Evolutionary conservation across 208 protist genomes (phyloP).

Genomic region (Crithidia fasciculata): DNA sequence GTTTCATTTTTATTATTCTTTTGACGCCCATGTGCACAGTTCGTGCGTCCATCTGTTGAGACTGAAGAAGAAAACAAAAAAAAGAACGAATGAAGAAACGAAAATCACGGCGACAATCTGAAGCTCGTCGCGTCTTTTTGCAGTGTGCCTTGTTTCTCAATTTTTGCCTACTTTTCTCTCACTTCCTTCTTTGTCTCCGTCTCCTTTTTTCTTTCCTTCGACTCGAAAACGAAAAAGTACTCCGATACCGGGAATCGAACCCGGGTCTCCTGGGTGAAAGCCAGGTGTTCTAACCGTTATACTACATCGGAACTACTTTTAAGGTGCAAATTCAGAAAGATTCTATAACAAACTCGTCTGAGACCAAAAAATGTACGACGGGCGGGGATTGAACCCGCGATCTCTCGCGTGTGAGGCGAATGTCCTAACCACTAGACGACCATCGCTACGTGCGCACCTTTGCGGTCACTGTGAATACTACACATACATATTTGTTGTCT

Average conservation of each 20-base stretch:
- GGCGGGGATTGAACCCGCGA: slow-evolving; percentile 94
- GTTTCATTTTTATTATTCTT: too few species aligned
- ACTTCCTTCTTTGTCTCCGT: too few species aligned
- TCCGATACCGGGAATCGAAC: slow-evolving; percentile 80
- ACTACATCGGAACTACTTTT: slow-evolving; percentile 52
- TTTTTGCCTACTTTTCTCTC: too few species aligned
- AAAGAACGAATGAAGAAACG: too few species aligned
- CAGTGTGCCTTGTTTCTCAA: too few species aligned
- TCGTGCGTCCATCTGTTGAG: too few species aligned
- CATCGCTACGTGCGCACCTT: slow-evolving; percentile 54
- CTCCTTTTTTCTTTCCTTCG: neutral
- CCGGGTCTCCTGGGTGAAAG: slow-evolving; percentile 79
- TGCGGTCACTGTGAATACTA: too few species aligned
- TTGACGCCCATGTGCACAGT: too few species aligned
- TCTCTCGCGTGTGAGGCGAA: slow-evolving; percentile 95
- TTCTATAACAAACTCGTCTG: neutral
- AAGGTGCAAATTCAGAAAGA: neutral
- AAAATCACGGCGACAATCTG: too few species aligned
- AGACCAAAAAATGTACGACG: slow-evolving; percentile 62
- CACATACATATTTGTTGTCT: too few species aligned
- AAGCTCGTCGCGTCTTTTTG: too few species aligned
- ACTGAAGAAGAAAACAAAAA: too few species aligned
- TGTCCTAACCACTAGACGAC: slow-evolving; percentile 96
- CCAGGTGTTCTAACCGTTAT: slow-evolving; percentile 81
- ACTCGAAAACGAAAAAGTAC: slow-evolving; percentile 19